Base-by-base conservation (phyloP, 1,139 yeast genomes). In the Pichia sp. region DNA sequence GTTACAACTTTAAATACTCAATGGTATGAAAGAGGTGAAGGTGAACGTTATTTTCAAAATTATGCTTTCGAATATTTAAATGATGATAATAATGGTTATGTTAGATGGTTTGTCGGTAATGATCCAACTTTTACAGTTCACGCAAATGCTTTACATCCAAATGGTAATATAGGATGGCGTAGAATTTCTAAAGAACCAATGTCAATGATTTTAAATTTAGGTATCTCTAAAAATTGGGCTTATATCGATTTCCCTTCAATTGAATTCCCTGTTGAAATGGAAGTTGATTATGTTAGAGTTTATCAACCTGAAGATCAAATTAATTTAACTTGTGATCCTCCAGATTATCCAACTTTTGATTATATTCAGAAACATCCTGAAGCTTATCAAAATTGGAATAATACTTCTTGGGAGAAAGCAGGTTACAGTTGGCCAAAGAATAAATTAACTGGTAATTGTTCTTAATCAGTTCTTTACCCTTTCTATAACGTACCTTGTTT, bases 11-110 rank as follows among this genome's bases (percentile, higher is more conserved):
- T 76, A 45, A 76, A 74, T 53, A 63, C 67, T 1, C 60, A 69
- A 0, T 78, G 84, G 84, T 77, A 75, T 55, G 71, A 75, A 52
- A 53, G 55, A 42, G 79, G 79, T 38, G 65, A 56, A 4, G 59
- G 54, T 12, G 43, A 42, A 14, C 47, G 52, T 34, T 35, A 45
- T 25, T 91, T 66, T 68, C 97, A 91, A 62, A 71, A 68, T 32
- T 88, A 74, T 56, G 91, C 85, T 1, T 79, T 74, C 52, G 96
- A 89, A 62, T 86, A 82, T 56, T 57, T 77, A 47, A 79, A 83
- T 56, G 91, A 81, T 57, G 62, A 72, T 48, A 64, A 64, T 22
- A 60, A 67, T 36, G 96, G 96, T 4, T 88, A 85, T 59, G 68
- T 82, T 48, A 73, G 80, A 40, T 89, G 96, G 96, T 81, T 72